phyloP scores from a whole-genome alignment of 1,139 yeast genomes.

The Protomyces macrosporus region DNA sequence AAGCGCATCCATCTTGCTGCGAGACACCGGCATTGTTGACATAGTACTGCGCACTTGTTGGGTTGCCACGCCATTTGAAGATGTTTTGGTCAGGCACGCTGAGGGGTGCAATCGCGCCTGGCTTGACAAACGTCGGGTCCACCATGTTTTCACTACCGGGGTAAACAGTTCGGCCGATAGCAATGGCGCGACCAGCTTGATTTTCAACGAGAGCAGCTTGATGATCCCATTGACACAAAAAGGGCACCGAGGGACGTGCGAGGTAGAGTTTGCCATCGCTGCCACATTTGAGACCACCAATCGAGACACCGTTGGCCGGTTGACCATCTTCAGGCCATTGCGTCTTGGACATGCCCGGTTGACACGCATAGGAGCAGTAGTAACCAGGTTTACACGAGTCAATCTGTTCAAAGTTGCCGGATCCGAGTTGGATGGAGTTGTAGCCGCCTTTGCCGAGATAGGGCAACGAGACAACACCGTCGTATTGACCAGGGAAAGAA shows the following conservation, averaged over 20 bases:
- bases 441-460: constrained; percentile 85
- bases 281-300: constrained; percentile 83
- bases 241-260: constrained; percentile 55
- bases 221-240: constrained; percentile 82
- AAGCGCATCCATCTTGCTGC: constrained; percentile 81
- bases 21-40: constrained; percentile 95
- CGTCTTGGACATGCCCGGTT: constrained; percentile 93
- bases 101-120: constrained; percentile 61
- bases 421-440: constrained; percentile 67
- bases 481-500: constrained; percentile 75
- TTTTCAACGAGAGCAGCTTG: constrained; percentile 64
- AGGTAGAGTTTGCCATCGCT: constrained; percentile 65
- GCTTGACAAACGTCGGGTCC: constrained; percentile 74
- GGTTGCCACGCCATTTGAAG: constrained; percentile 73
- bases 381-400: constrained; percentile 73
- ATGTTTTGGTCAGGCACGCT: constrained; percentile 71
- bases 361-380: constrained; percentile 95
- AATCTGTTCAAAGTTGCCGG: constrained; percentile 49
- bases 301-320: constrained; percentile 79
- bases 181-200: constrained; percentile 59
- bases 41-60: constrained; percentile 90
- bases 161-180: constrained; percentile 95
- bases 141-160: constrained; percentile 99
- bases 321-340: constrained; percentile 81
- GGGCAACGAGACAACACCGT: constrained; percentile 77